These are phyloP conservation scores for Diaporthe citriasiana DNA, from an alignment of 2,329 filamentous ascomycete species.

Conservation along the genomic window DNA sequence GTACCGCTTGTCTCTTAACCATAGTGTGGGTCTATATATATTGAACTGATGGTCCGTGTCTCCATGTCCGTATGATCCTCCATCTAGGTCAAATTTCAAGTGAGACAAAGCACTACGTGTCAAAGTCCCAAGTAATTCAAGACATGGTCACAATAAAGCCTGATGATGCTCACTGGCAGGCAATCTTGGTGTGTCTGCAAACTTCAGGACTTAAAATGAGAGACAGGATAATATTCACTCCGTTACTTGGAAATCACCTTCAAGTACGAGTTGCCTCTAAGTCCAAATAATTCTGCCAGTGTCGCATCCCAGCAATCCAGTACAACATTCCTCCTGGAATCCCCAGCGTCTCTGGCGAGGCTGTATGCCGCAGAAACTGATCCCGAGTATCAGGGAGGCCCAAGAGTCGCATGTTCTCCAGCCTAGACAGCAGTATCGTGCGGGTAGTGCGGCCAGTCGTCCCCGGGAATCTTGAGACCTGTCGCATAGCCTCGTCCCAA, in stretches of 20 bases:
- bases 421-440: not conserved
- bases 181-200: no score
- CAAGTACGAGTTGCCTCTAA: not conserved
- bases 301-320: slow-evolving; percentile 10
- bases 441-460: not conserved
- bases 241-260: not conserved
- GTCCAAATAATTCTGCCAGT: slow-evolving; percentile 4
- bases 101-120: not conserved
- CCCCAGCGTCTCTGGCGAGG: not conserved
- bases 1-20: not conserved
- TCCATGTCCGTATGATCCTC: no score
- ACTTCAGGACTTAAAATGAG: no score
- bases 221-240: not conserved
- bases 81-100: no score
- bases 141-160: not conserved
- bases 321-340: not conserved
- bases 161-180: no score
- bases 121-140: not conserved
- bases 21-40: not conserved
- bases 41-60: not conserved
- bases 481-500: slow-evolving; percentile 4
- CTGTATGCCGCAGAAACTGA: not conserved
- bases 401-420: not conserved
- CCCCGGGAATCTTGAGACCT: not conserved
- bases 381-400: not conserved